Base-by-base conservation (phyloP, 2,329 filamentous ascomycete genomes). In the Thielaviopsis musarum region DNA sequence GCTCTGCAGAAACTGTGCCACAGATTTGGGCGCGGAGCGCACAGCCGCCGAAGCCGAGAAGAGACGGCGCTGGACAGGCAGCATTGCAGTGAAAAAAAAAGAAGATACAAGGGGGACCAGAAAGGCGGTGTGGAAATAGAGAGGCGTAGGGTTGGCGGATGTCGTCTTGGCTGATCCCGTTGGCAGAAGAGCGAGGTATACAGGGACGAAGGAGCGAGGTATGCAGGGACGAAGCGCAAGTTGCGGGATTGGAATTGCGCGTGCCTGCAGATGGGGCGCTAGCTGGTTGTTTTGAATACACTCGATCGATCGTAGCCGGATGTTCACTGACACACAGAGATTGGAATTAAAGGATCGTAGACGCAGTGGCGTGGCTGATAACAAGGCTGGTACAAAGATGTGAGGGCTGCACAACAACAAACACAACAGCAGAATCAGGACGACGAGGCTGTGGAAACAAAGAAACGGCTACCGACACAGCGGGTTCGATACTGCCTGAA, bases 1-100 rank as follows among this genome's bases (percentile, higher is more conserved):
- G 70, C 74, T 77, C 34, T 75, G 74, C 57, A 85, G 75, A 12
- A 87, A 71, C 58, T 75, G 73, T n/a, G 81, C 77, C 51, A 84
- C 67, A 1, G 77, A 75, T 57, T 63, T 64, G 65, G 54, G 71
- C 67, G 61, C 12, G 45, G 45, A 19, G 45, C 45, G n/a, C 17
- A n/a, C 45, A 49, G 45, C 45, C 45, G 54, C 13, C 17, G 51
- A 34, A 19, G 58, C 58, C 58, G 58, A 59, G 26, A 49, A 59
- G n/a, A 59, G 52, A 13, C 58, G 52, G 26, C 53, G 58, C n/a
- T 49, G 57, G 10, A 38, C 13, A 28, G 34, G 49, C 19, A 53
- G 38, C 56, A 58, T 53, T n/a, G 10, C 22, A 13, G 9, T 22
- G 15, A 54, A 15, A 7, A 67, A 64, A 58, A 49, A 10, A 19